A percentile compares a stretch with the other conserved stretches of the same genome.
phyloP scores from a whole-genome alignment of 257 asterid genomes.

The Solanum paucissectum region DNA sequence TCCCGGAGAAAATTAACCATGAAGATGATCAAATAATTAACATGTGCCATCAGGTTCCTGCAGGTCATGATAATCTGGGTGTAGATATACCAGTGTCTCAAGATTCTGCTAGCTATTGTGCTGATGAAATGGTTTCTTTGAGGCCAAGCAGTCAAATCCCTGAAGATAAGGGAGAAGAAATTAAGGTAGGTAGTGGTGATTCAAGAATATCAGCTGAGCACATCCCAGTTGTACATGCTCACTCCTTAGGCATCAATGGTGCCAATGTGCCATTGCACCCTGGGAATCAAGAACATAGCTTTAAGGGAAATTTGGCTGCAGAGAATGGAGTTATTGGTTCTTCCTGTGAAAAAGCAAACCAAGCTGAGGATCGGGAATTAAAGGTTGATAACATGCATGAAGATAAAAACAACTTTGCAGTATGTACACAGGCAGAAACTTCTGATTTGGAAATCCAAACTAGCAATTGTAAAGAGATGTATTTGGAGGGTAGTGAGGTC shows the following conservation, averaged over 20 bases:
- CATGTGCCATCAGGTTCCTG: neutral
- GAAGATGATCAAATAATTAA: neutral
- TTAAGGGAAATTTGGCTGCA: slow-evolving; percentile 2
- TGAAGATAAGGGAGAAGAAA: slow-evolving; percentile 6
- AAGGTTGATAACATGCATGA: neutral
- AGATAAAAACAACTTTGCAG: neutral
- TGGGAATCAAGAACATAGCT: slow-evolving; percentile 1
- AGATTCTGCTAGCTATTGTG: neutral
- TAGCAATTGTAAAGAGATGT: slow-evolving; percentile 8
- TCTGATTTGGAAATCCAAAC: slow-evolving; percentile 4
- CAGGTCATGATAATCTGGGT: slow-evolving; percentile 5
- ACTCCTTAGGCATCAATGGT: neutral
- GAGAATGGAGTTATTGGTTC: neutral
- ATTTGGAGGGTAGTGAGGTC: slow-evolving; percentile 12
- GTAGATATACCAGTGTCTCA: slow-evolving; percentile 5
- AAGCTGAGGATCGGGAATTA: neutral
- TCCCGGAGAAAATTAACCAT: neutral
- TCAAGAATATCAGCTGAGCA: neutral
- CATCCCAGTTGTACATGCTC: neutral
- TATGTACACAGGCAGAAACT: neutral
- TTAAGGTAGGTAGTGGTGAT: slow-evolving; percentile 8
- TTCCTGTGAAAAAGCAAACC: neutral
- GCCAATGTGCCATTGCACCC: neutral
- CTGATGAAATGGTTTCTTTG: neutral
- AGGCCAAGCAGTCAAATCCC: neutral